A percentile compares a stretch with the other conserved stretches of the same genome.
Evolutionary conservation across 2,329 filamentous ascomycete species (phyloP).

Genomic region (Onygenales sp.): DNA sequence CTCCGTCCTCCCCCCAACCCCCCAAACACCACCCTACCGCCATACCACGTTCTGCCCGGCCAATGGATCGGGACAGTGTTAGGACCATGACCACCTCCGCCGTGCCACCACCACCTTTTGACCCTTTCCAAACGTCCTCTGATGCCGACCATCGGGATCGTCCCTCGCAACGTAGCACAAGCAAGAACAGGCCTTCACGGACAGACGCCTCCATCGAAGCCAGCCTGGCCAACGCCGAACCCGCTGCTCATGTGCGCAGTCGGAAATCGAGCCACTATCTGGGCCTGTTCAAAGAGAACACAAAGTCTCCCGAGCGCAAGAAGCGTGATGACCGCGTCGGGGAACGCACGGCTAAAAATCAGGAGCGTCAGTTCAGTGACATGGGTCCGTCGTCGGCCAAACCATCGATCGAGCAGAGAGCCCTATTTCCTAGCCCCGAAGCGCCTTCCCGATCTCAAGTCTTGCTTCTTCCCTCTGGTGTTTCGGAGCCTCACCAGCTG

Average conservation of each 20-base stretch:
- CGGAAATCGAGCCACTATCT: slow-evolving; percentile 58
- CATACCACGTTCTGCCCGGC: background rate
- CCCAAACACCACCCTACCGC: background rate
- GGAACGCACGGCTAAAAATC: slow-evolving; percentile 16
- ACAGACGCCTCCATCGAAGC: slow-evolving; percentile 57
- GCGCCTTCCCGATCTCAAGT: background rate
- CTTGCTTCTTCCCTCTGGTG: background rate
- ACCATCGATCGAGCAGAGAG: slow-evolving; percentile 1
- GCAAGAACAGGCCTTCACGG: slow-evolving; percentile 35
- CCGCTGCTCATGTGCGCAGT: slow-evolving; percentile 46
- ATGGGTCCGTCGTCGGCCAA: slow-evolving; percentile 4
- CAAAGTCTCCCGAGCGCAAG: slow-evolving; percentile 44
- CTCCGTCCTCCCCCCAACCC: background rate
- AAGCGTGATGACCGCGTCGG: slow-evolving; percentile 37
- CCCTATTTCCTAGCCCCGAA: background rate
- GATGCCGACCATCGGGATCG: background rate
- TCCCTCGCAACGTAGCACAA: slow-evolving; percentile 27
- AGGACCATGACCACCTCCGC: background rate
- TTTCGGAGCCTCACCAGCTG: background rate
- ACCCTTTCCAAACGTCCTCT: background rate
- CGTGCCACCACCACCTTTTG: background rate
- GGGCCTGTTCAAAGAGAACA: slow-evolving; percentile 56
- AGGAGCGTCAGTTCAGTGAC: slow-evolving; percentile 13
- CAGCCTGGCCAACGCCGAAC: slow-evolving; percentile 49
- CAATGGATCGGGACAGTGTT: background rate